phyloP scores from a whole-genome alignment of 768 basidiomycete genomes.

The Lactarius deliciosus region DNA sequence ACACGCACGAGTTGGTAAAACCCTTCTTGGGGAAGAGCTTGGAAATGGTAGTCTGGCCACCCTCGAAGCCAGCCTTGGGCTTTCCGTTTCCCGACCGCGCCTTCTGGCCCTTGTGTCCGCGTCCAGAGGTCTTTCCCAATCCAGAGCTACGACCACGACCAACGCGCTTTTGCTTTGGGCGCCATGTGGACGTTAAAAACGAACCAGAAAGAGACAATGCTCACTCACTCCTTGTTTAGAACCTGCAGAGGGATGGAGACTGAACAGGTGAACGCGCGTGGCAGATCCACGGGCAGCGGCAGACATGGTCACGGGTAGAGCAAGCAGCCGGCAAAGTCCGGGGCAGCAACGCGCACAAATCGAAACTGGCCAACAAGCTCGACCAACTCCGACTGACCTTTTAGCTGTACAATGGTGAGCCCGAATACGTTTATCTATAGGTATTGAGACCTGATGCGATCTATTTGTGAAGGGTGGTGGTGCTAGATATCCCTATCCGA shows the following conservation, averaged over 20 bases:
- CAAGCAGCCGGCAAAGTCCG: constrained; percentile 22
- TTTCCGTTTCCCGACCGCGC: constrained; percentile 88
- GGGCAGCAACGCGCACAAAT: not conserved
- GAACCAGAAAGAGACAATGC: constrained; percentile 16
- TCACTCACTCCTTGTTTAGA: constrained; percentile 63
- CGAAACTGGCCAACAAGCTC: constrained; percentile 1
- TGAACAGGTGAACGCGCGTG: constrained; percentile 62
- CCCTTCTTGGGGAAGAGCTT: constrained; percentile 91
- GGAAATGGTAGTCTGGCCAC: constrained; percentile 93
- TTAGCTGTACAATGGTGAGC: constrained; percentile 24
- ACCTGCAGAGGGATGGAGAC: constrained; percentile 65
- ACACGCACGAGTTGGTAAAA: constrained; percentile 84
- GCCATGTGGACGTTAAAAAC: not conserved
- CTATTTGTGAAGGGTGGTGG: constrained; percentile 63
- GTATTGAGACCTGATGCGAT: not conserved
- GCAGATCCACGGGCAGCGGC: constrained; percentile 39
- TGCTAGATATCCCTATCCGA: constrained; percentile 87
- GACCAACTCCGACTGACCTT: constrained; percentile 4
- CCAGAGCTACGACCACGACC: constrained; percentile 93
- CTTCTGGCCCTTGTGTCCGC: constrained; percentile 95
- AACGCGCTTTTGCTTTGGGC: constrained; percentile 81
- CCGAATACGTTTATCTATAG: not conserved
- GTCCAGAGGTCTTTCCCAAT: constrained; percentile 87
- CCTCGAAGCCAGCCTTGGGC: constrained; percentile 83
- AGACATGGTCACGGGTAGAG: constrained; percentile 36